These are phyloP conservation scores for Leucosporidium scottii DNA, from an alignment of 768 basidiomycete species.

Conservation along the genomic window DNA sequence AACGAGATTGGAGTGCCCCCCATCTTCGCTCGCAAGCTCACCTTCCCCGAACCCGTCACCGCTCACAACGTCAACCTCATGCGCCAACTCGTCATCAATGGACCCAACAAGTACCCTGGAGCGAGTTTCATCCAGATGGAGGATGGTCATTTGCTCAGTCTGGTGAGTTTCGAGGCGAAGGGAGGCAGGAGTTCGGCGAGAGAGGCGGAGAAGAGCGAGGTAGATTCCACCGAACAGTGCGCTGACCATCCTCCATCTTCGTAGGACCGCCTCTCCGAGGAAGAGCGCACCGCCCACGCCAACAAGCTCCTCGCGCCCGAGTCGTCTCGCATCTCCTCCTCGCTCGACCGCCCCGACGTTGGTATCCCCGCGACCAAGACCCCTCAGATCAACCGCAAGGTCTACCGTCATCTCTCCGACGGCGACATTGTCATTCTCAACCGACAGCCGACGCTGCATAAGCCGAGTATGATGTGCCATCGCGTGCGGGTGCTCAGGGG, in stretches of 20 bases:
- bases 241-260: neutral
- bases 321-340: constrained; percentile 41
- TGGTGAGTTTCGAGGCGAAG: constrained; percentile 41
- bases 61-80: constrained; percentile 80
- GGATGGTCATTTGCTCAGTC: constrained; percentile 76
- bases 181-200: too few species aligned
- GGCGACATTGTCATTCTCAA: constrained; percentile 94
- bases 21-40: constrained; percentile 91
- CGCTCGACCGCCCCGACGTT: constrained; percentile 32
- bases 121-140: constrained; percentile 93
- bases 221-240: neutral
- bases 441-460: constrained; percentile 95
- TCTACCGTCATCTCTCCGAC: constrained; percentile 86
- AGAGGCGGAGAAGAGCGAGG: too few species aligned
- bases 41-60: constrained; percentile 95
- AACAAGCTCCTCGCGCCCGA: constrained; percentile 88
- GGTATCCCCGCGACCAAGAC: constrained; percentile 61
- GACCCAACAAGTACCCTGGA: constrained; percentile 80
- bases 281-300: constrained; percentile 89
- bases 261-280: constrained; percentile 75
- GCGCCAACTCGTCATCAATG: constrained; percentile 82
- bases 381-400: constrained; percentile 76
- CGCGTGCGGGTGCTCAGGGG: constrained; percentile 82
- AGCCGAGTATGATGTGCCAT: constrained; percentile 99
- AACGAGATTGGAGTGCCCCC: constrained; percentile 98